A percentile compares a stretch with the other conserved stretches of the same genome.
phyloP scores from a whole-genome alignment of 2,329 filamentous ascomycete species.

The Diplodia scrobiculata region DNA sequence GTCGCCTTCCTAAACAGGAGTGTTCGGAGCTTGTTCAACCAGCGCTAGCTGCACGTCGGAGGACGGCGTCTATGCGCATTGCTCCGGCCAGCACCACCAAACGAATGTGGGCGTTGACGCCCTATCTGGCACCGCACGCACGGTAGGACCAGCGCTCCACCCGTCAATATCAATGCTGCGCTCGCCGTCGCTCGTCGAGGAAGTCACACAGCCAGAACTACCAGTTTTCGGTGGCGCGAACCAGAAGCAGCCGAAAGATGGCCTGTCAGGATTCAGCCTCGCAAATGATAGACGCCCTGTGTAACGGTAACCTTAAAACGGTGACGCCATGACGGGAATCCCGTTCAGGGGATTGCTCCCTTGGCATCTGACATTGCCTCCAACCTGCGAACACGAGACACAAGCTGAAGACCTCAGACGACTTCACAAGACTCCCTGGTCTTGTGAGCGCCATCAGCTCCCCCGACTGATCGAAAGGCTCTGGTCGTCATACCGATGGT shows the following conservation, averaged over 20 bases:
- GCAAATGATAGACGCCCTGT: constrained; percentile 12
- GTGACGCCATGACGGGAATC: constrained; percentile 25
- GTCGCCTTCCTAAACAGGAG: constrained; percentile 10
- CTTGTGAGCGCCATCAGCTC: constrained; percentile 10
- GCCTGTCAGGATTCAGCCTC: not conserved
- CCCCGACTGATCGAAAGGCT: not conserved
- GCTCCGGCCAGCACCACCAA: not conserved
- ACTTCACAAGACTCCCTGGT: not conserved
- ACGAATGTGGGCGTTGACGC: not conserved
- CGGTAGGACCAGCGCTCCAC: constrained; percentile 2
- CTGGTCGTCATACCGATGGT: not conserved
- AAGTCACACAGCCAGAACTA: not conserved
- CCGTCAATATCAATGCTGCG: not conserved
- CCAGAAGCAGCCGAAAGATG: not conserved
- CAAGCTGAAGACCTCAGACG: constrained; percentile 11
- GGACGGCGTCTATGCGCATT: not conserved
- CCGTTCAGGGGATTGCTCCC: constrained; percentile 20
- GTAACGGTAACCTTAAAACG: constrained; percentile 19
- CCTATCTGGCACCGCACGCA: not conserved
- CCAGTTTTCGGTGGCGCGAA: not conserved
- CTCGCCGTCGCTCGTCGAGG: not conserved
- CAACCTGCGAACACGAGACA: constrained; percentile 13
- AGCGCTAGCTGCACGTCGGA: constrained; percentile 14
- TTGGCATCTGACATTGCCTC: constrained; percentile 15
- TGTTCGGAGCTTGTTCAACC: constrained; percentile 25